phyloP scores from a whole-genome alignment of 2,329 filamentous ascomycete genomes.

The Chaetoscypha palmicola region DNA sequence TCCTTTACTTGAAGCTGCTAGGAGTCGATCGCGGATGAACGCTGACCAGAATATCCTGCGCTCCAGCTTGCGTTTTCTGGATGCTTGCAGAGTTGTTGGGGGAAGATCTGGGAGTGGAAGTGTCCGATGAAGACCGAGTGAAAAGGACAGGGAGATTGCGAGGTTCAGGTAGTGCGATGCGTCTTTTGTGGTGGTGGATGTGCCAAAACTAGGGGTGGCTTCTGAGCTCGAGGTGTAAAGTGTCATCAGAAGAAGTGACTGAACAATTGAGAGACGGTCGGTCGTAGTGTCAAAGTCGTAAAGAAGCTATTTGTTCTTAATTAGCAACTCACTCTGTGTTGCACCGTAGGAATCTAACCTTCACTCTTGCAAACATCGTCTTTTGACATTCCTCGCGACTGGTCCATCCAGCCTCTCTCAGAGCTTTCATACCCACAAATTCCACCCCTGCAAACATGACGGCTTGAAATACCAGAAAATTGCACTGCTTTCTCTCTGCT shows the following conservation, averaged over 20 bases:
- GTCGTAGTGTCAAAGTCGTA: conserved; percentile 20
- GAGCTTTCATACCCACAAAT: conserved; percentile 8
- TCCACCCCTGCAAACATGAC: conserved; percentile 21
- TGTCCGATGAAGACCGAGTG: conserved; percentile 3
- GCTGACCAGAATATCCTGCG: conserved; percentile 6
- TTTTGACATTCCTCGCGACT: conserved; percentile 12
- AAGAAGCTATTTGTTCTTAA: conserved; percentile 6
- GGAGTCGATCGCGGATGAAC: conserved; percentile 4
- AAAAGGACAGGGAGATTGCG: conserved; percentile 6
- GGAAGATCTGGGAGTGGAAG: neutral
- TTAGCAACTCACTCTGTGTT: neutral
- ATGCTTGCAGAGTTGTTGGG: neutral
- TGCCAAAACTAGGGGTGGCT: no score
- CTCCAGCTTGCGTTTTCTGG: conserved; percentile 1
- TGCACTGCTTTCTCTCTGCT: conserved; percentile 6
- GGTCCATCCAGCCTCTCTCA: conserved; percentile 17
- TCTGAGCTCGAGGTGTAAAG: neutral
- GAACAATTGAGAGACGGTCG: conserved; percentile 5
- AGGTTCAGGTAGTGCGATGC: conserved; percentile 5
- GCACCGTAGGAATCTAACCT: conserved; percentile 7
- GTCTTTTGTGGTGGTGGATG: no score
- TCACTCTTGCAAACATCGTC: conserved; percentile 17
- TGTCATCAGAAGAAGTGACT: conserved; percentile 5
- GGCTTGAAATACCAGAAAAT: conserved; percentile 21
- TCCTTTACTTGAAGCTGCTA: neutral